phyloP scores from a whole-genome alignment of 176 grass and related monocot genomes.

The Dendrocalamus sinicus region DNA sequence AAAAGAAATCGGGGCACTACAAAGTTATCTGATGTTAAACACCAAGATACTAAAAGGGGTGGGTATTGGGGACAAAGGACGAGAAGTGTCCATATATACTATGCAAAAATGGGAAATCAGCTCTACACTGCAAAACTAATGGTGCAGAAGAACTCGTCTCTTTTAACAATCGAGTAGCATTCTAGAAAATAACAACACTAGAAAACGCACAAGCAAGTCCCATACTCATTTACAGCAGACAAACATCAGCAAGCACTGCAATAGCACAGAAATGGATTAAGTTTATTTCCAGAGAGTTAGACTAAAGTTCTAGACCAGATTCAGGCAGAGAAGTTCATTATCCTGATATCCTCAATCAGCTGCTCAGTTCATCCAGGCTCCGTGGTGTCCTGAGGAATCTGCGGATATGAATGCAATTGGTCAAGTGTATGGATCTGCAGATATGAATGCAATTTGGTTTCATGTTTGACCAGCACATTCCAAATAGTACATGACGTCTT shows the following conservation, averaged over 20 bases:
- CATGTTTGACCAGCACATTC: not conserved
- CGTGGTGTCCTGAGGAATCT: conserved; percentile 4
- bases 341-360: not conserved
- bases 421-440: not conserved
- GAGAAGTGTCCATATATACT: too few species aligned
- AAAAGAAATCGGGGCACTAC: too few species aligned
- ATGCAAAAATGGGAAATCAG: too few species aligned
- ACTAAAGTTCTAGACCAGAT: not conserved
- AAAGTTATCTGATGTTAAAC: too few species aligned
- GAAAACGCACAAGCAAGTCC: not conserved
- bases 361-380: not conserved
- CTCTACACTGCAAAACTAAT: too few species aligned
- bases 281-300: conserved; percentile 20
- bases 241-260: not conserved
- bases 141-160: too few species aligned
- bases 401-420: not conserved
- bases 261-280: not conserved
- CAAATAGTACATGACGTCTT: not conserved
- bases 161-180: too few species aligned
- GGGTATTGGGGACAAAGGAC: too few species aligned
- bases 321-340: not conserved
- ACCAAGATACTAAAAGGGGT: too few species aligned
- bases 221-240: not conserved
- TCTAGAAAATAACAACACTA: too few species aligned
- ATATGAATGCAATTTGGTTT: not conserved